Base-by-base conservation (phyloP, 2,329 filamentous ascomycete species). In the Pyricularia sp. region DNA sequence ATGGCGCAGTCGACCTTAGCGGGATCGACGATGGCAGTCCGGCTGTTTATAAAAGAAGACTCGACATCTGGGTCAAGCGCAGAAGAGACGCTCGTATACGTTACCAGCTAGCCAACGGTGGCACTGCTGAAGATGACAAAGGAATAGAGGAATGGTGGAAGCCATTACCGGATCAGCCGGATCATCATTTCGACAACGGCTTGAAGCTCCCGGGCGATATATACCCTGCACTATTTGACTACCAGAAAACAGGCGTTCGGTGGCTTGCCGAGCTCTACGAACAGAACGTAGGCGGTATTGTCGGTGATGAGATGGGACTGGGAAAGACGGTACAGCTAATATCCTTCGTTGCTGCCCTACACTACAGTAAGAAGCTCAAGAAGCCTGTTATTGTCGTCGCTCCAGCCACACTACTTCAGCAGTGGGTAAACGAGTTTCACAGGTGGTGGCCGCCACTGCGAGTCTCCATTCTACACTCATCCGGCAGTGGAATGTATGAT, bases 381-480 rank as follows among this genome's bases (percentile, higher is more conserved):
- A 92, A 92, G 70, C 95, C 95, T 0, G 89, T 96, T 63, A 92
- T 99, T 70, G 87, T 99, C 9, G 93, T 99, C 4, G 94, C 93
- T 67, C 95, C 95, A 1, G 94, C 94, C 3, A 99, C 95, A 0
- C 91, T 99, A 28, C 90, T 99, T 81, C 91, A 93, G 71, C 95
- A 99, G 77, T 99, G 95, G 95, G 95, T 97, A 14, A 97, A 96
- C 72, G 95, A 99, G 76, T 98, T 99, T 74, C 96, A 99, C 79
- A 89, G 90, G 14, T 99, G 96, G 96, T 99, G 96, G 96, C 95
- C 95, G n/a, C 90, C 95, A n/a, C 83, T 99, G 36, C 88, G 96
- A 61, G 95, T 99, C 5, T 97, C 94, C 0, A 98, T 99, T 71
- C 78, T 99, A 66, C 95, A 99, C 77, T 93, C 93, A 0, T 97